phyloP scores from a whole-genome alignment of 2,329 filamentous ascomycete genomes.

The Xylaria sp. region DNA sequence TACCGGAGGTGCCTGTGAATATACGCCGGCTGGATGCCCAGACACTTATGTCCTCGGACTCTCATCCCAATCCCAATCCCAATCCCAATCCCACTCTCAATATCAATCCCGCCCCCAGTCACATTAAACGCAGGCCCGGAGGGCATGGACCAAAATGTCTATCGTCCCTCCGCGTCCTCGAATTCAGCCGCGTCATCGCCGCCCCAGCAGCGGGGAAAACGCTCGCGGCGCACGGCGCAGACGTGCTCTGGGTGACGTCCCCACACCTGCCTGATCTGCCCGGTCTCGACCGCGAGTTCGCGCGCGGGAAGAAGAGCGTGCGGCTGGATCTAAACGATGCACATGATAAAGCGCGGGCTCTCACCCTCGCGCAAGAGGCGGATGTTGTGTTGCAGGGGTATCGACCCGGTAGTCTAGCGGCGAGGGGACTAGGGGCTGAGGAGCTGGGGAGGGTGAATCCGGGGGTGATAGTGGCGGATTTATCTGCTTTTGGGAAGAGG shows the following conservation, averaged over 20 bases:
- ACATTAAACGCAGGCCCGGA: conserved; percentile 39
- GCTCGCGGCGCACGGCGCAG: conserved; percentile 54
- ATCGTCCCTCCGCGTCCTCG: conserved; percentile 43
- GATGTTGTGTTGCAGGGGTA: conserved; percentile 61
- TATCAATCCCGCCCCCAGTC: conserved; percentile 47
- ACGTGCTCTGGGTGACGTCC: conserved; percentile 55
- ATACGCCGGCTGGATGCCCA: conserved; percentile 51
- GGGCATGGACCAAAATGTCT: conserved; percentile 50
- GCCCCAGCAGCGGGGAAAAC: conserved; percentile 53
- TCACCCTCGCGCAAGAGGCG: conserved; percentile 49
- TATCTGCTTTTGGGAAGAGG: conserved; percentile 63
- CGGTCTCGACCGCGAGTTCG: conserved; percentile 51
- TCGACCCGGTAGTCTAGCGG: conserved; percentile 59
- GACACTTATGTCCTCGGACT: conserved; percentile 2
- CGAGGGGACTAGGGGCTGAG: conserved; percentile 49
- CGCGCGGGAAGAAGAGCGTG: conserved; percentile 52
- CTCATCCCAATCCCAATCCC: conserved; percentile 5
- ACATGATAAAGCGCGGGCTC: conserved; percentile 44
- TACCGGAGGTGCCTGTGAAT: conserved; percentile 60
- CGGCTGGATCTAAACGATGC: conserved; percentile 39
- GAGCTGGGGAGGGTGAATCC: conserved; percentile 20
- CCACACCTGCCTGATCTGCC: conserved; percentile 52
- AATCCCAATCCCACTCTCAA: conserved; percentile 44
- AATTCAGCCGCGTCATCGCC: conserved; percentile 55
- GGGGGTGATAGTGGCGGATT: conserved; percentile 33